Evolutionary conservation across 306 rosid species (phyloP), one percentile per base, ranked within the genome.

Genomic region (Trichosanthes cucumerina): DNA sequence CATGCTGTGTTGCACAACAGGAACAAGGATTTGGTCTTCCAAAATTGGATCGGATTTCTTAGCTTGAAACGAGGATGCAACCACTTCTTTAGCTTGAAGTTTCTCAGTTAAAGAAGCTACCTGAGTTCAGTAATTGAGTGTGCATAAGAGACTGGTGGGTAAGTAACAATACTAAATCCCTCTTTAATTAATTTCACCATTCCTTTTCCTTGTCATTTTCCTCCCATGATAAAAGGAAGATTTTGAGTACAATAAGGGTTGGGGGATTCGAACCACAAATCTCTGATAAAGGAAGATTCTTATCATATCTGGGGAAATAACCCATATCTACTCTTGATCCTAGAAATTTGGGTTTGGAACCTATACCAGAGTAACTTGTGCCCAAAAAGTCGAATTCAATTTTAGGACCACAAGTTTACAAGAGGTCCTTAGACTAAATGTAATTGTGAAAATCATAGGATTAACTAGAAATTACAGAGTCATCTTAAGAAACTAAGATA

Each of bases 51-150:
- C 90, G 23, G 64, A 4, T 70, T 84, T 89, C 57, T 88, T 79
- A 34, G 79, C 87, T 53, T 78, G 80, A 23, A 83, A 69, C 14
- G 90, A 78, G 76, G 79, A 85, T 77, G 78, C 77, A n/a, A 76
- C 86, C 79, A 82, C 86, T 81, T 89, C 92, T 72, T 85, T 88
- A 39, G 84, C 91, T 87, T 84, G 85, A 86, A 91, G 89, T 87
- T 91, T 95, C 82, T 91, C 97, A 77, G 84, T 83, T 79, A 92
- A 84, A 65, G 92, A 86, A 82, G 79, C 86, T 82, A 89, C 89
- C 98, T 95, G 89, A 9, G 33, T 33, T 34, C 68, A 76, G 54
- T 62, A 41, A 78, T 63, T 46, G 60, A 38, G 28, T 28, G 63
- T 24, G 38, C 60, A 78, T 46, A 24, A 72, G 53, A 77, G 72